phyloP scores from a whole-genome alignment of 139 green algal species.

The Coccomyxa sp. region DNA sequence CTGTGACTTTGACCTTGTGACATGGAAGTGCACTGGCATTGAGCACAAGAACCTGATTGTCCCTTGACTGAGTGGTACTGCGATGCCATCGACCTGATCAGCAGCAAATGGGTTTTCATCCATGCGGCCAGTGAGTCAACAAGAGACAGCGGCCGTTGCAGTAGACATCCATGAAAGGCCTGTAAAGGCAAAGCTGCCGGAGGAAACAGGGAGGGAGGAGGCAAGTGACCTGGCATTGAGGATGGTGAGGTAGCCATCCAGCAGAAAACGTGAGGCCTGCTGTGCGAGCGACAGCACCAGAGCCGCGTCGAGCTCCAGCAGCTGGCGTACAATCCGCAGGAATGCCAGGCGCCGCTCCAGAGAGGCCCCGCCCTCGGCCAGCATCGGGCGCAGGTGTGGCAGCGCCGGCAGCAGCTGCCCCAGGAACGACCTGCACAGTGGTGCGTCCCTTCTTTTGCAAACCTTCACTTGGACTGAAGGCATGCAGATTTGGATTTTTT shows the following conservation, averaged over 20 bases:
- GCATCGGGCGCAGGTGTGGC: neutral
- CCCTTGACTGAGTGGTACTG: no score
- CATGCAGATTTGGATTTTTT: neutral
- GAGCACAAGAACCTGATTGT: no score
- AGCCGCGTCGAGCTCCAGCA: slow-evolving; percentile 8
- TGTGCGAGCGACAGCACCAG: slow-evolving; percentile 5
- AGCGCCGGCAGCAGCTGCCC: slow-evolving; percentile 4
- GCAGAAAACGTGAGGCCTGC: slow-evolving; percentile 5
- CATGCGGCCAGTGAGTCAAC: no score
- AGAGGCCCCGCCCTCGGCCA: neutral
- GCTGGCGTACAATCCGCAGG: slow-evolving; percentile 1
- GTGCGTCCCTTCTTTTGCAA: neutral
- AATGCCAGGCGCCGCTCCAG: neutral
- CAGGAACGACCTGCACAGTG: slow-evolving; percentile 12
- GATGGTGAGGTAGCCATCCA: slow-evolving; percentile 13
- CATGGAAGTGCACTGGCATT: no score
- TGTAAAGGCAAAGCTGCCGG: no score
- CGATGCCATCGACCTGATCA: no score
- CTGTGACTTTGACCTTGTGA: no score
- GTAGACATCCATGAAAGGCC: no score
- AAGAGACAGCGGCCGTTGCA: no score
- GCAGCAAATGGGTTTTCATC: no score
- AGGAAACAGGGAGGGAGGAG: no score
- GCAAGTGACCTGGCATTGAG: neutral
- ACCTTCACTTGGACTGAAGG: neutral